These are phyloP conservation scores for Penicillium cataractarum DNA, from an alignment of 495 filamentous ascomycete genomes.

Conservation along the genomic window DNA sequence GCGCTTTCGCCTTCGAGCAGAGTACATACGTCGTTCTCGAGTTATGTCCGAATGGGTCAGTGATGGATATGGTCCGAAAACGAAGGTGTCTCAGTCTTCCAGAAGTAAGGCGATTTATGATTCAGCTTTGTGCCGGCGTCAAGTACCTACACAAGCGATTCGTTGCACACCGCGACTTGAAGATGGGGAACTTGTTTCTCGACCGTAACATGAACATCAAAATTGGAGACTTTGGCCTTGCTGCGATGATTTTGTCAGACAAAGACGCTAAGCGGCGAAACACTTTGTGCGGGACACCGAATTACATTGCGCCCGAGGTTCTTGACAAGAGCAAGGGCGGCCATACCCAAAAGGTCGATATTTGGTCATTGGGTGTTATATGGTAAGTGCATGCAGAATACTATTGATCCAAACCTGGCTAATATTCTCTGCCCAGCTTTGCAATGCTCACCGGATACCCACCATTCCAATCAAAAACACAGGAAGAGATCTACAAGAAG, in stretches of 20 bases:
- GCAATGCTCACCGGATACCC: constrained; percentile 90
- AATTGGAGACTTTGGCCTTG: constrained; percentile 95
- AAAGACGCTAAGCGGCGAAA: constrained; percentile 83
- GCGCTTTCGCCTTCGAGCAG: constrained; percentile 86
- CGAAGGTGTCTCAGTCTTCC: constrained; percentile 84
- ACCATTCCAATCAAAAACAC: constrained; percentile 83
- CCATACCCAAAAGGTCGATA: constrained; percentile 90
- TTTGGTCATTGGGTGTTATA: constrained; percentile 97
- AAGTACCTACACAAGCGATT: constrained; percentile 95
- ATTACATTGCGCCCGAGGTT: constrained; percentile 98
- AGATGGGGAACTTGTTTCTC: constrained; percentile 97
- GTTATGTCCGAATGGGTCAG: constrained; percentile 91
- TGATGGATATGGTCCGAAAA: constrained; percentile 96
- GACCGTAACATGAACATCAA: constrained; percentile 97
- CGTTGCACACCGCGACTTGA: constrained; percentile 95
- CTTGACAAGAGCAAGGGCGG: constrained; percentile 75
- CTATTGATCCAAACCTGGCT: constrained; percentile 18
- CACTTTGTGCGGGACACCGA: constrained; percentile 95
- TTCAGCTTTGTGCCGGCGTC: constrained; percentile 93
- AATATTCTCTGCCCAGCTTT: constrained; percentile 54
- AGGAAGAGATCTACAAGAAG: constrained; percentile 83
- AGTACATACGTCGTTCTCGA: constrained; percentile 95
- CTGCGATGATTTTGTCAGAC: constrained; percentile 85
- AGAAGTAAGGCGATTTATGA: constrained; percentile 86
- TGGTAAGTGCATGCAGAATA: constrained; percentile 59